These are phyloP conservation scores for Calonectria crousiana DNA, from an alignment of 2,329 filamentous ascomycete species.

Conservation along the genomic window DNA sequence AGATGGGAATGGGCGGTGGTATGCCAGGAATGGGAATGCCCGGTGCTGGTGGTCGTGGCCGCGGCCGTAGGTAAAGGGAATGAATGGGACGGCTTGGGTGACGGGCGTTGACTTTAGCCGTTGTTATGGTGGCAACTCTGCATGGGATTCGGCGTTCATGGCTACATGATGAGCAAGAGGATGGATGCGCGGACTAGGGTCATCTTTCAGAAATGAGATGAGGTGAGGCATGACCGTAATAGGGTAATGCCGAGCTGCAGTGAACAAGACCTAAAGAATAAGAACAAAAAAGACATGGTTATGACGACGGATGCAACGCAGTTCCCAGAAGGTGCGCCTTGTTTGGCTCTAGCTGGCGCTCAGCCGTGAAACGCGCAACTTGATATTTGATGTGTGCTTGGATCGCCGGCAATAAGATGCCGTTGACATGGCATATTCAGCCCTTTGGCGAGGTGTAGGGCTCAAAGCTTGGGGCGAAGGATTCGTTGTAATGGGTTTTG, in stretches of 20 bases:
- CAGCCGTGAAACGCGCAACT: not conserved
- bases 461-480: not conserved
- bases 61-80: slow-evolving; percentile 45
- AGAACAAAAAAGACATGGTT: slow-evolving; percentile 8
- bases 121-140: slow-evolving; percentile 20
- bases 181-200: not conserved
- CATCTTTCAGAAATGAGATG: not conserved
- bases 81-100: not conserved
- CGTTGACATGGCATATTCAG: not conserved
- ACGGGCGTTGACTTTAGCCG: slow-evolving; percentile 12
- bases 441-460: not conserved
- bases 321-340: not conserved
- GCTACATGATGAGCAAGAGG: slow-evolving; percentile 15
- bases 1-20: slow-evolving; percentile 72
- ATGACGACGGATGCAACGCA: slow-evolving; percentile 5
- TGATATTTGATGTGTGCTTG: not conserved
- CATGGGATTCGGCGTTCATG: slow-evolving; percentile 29
- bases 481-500: not conserved
- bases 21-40: slow-evolving; percentile 51
- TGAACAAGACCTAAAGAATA: not conserved
- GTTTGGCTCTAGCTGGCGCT: not conserved
- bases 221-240: slow-evolving; percentile 6
- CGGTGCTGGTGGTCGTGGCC: slow-evolving; percentile 44
- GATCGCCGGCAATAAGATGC: slow-evolving; percentile 6
- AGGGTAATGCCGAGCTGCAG: not conserved